Base-by-base conservation (phyloP, 129 eudicot species). In the Apium graveolens region DNA sequence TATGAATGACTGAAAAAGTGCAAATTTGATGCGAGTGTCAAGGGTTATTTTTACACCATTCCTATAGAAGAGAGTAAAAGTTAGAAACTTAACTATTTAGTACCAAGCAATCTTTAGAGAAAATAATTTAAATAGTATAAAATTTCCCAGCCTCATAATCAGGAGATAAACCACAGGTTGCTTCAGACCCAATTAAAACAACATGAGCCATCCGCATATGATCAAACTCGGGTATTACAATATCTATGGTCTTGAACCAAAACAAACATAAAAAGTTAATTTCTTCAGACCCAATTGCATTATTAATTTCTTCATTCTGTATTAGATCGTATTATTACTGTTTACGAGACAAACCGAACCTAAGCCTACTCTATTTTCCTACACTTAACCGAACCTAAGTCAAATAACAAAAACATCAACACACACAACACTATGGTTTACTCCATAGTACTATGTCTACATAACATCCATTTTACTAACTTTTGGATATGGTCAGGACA, bases 111-210 rank as follows among this genome's bases (percentile, higher is more conserved):
- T 29, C 27, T 21, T n/a, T 17, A 62, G 31, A 55, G 7, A 44
- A 31, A 79, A 60, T 14, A 17, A 55, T 32, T 18, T 18, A 82
- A 29, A 37, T 78, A 34, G 46, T 77, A 37, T 60, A 70, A 79
- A 78, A 90, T 51, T 78, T 90, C 96, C 97, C 98, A 80, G 86
- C 91, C 75, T 86, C 90, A 42, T 53, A 81, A 51, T 88, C 75
- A 73, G 96, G 91, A 77, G 57, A 84, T 77, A 95, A 38, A 6
- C 86, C 80, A 80, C 86, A 82, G 78, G 87, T 79, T 73, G 89
- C 71, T 85, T 91, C 96, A 38, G 97, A 83, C 71, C 97, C 98
- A 79, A 95, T 85, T 62, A 97, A 83, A 80, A 91, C 91, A 81
- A 95, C 60, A 86, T 91, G 98, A 49, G 96, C 87, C 8, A 86